Conservation (phyloP, 2,329 filamentous ascomycete genomes). For the Aspergillus fischeri region DNA sequence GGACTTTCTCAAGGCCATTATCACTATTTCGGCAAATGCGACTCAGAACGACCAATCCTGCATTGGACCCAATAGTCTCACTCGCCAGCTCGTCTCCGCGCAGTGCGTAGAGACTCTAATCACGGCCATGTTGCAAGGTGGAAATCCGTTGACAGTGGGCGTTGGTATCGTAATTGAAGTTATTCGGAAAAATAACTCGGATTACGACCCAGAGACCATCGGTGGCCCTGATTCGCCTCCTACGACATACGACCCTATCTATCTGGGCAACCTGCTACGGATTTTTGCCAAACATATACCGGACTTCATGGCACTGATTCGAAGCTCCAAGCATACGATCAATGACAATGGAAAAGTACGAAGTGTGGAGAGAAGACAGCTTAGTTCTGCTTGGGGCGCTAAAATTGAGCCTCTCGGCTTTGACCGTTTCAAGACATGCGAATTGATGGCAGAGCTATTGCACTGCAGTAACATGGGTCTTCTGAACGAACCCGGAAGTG, state of each 20-base stretch:
- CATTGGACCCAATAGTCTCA: constrained; percentile 95
- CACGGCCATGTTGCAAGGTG: constrained; percentile 83
- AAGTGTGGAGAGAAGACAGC: constrained; percentile 65
- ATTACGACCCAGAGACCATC: constrained; percentile 91
- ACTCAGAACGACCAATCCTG: constrained; percentile 98
- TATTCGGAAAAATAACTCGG: constrained; percentile 98
- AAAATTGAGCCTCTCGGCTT: constrained; percentile 94
- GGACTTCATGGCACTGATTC: constrained; percentile 87
- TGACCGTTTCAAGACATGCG: constrained; percentile 97
- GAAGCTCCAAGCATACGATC: constrained; percentile 62
- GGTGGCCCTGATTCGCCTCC: constrained; percentile 74
- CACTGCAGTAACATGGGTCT: constrained; percentile 99
- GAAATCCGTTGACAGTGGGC: constrained; percentile 90
- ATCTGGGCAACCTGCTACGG: constrained; percentile 82
- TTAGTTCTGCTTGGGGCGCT: constrained; percentile 83
- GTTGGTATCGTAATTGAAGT: constrained; percentile 98
- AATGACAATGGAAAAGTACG: constrained; percentile 53
- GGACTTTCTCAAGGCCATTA: constrained; percentile 97
- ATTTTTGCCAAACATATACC: constrained; percentile 88
- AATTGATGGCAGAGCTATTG: constrained; percentile 93
- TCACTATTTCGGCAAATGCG: constrained; percentile 96
- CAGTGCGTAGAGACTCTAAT: constrained; percentile 81
- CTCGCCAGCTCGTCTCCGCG: constrained; percentile 86
- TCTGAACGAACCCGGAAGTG: constrained; percentile 84
- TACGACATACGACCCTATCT: constrained; percentile 87